These are phyloP conservation scores for Xylaria sp. DNA, from an alignment of 2,329 filamentous ascomycete species.

Conservation along the genomic window DNA sequence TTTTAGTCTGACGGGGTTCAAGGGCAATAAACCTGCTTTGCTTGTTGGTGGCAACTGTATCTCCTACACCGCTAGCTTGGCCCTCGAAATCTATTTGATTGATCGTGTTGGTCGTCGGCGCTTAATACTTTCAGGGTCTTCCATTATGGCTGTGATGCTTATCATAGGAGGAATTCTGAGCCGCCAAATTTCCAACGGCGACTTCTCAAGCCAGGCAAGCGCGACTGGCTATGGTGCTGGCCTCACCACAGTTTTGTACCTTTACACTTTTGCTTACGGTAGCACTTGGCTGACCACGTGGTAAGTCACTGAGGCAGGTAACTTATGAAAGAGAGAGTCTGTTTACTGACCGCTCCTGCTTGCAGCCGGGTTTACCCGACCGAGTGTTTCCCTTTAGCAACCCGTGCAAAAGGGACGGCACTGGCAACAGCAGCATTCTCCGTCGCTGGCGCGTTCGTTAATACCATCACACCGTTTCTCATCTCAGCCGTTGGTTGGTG, in stretches of 20 bases:
- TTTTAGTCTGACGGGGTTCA: neutral
- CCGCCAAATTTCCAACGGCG: neutral
- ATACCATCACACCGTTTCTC: neutral
- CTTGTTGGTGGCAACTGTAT: neutral
- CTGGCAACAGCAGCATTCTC: neutral
- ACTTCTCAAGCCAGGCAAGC: neutral
- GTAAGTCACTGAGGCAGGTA: neutral
- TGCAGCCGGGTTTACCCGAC: neutral
- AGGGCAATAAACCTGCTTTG: neutral
- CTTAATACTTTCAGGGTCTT: neutral
- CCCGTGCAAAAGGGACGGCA: neutral
- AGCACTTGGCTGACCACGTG: neutral
- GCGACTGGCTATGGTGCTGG: neutral
- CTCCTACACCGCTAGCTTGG: neutral
- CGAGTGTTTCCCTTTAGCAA: neutral
- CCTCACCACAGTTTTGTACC: neutral
- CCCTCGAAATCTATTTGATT: neutral
- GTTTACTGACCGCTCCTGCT: neutral
- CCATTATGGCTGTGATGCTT: neutral
- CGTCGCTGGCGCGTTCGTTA: neutral
- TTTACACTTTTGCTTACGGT: neutral
- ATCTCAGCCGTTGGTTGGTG: neutral
- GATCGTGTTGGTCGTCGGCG: neutral
- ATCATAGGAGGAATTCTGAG: neutral
- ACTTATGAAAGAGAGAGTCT: neutral